Base-by-base conservation (phyloP, 2,329 filamentous ascomycete genomes). In the Pseudogymnoascus sp. region DNA sequence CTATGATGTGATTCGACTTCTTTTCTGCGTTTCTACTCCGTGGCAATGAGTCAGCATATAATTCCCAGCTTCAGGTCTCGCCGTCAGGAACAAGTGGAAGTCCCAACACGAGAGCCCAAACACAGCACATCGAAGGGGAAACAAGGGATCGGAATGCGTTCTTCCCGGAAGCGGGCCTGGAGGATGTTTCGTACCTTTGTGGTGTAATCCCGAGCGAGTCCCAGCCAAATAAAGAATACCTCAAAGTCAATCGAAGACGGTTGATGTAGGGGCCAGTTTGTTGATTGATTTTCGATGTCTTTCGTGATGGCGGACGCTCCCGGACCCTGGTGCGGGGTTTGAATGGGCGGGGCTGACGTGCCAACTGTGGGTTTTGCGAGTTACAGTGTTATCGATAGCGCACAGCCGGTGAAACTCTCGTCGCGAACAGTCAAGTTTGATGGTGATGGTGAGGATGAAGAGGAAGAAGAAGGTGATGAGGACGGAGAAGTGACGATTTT, bases 331-430 rank as follows among this genome's bases (percentile, higher is more conserved):
- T 53, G 46, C 46, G 46, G 46, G 46, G 46, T 53, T 53, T 53
- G 46, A 53, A 53, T 53, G 46, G 46, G 46, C 46, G 46, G 46
- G 46, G 46, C 46, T 53, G 46, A 31, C 46, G 46, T 53, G 46
- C 46, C 46, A 53, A 53, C 46, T 53, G 26, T 53, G 46, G 46
- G 26, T 53, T 53, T 17, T 53, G 46, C n/a, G 46, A 53, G 46
- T 53, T 53, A 53, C 46, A 53, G 46, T 53, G 31, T 53, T 53
- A 53, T 53, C 46, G 46, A 31, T 53, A 53, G 46, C 46, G n/a
- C 46, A 53, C 26, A 53, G 26, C 46, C 23, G 19, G 46, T 4
- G 46, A 53, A 53, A 53, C 26, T 53, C 26, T 53, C 26, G 7
- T 53, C 46, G 26, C 46, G 26, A 53, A 31, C 26, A 31, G 26